Evolutionary conservation across 2,329 filamentous ascomycete genomes (phyloP).

Genomic region (Geosmithia putterillii): DNA sequence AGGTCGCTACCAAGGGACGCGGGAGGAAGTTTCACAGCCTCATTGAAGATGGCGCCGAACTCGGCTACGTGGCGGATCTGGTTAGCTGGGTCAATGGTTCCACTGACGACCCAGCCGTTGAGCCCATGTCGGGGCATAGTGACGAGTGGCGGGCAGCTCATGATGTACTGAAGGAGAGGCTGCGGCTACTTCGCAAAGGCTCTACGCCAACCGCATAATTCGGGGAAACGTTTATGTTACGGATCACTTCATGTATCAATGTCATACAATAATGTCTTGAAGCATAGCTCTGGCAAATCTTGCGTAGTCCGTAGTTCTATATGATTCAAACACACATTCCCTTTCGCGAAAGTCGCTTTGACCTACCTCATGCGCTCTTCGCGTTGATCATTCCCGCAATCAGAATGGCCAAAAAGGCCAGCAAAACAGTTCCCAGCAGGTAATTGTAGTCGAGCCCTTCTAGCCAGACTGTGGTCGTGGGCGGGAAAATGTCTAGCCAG

Average conservation of each 20-base stretch:
- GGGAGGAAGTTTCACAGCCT: slow-evolving; percentile 13
- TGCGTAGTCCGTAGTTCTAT: no score
- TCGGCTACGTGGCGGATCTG: slow-evolving; percentile 10
- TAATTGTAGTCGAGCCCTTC: background rate
- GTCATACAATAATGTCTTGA: no score
- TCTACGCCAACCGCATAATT: background rate
- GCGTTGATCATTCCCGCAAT: background rate
- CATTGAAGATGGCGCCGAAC: slow-evolving; percentile 8
- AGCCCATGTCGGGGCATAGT: background rate
- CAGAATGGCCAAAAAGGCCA: background rate
- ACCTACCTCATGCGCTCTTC: background rate
- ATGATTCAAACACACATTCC: no score
- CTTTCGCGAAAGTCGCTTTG: no score
- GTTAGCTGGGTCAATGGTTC: slow-evolving; percentile 9
- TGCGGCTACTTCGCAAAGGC: background rate
- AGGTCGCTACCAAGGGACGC: slow-evolving; percentile 6
- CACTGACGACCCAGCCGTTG: background rate
- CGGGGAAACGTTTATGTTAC: background rate
- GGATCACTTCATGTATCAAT: background rate
- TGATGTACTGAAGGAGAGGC: background rate
- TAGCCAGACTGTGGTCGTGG: background rate
- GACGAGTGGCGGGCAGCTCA: background rate
- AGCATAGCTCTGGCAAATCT: no score
- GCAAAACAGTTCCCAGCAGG: background rate
- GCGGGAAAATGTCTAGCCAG: background rate